Conservation (phyloP, 257 asterid species). For the Hygrophila difformis region DNA sequence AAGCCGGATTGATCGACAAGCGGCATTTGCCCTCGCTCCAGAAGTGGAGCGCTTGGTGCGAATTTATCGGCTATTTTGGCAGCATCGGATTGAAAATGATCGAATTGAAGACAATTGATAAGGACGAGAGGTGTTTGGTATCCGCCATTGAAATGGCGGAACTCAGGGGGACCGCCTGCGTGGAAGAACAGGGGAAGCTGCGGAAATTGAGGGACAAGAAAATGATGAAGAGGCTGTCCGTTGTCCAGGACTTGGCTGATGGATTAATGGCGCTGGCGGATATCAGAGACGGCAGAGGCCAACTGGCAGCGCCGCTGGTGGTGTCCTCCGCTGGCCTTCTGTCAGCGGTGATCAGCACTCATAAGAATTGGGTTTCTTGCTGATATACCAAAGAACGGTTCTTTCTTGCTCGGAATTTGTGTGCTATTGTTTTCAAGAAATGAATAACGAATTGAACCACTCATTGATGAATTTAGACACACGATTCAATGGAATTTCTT, state of each 20-base stretch:
- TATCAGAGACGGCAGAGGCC: constrained; percentile 65
- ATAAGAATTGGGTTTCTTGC: constrained; percentile 69
- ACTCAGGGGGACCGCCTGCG: constrained; percentile 37
- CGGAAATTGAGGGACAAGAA: constrained; percentile 71
- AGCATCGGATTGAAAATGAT: constrained; percentile 66
- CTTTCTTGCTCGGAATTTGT: too few species aligned
- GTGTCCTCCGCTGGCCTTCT: constrained; percentile 63
- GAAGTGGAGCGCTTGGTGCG: constrained; percentile 79
- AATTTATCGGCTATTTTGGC: constrained; percentile 73
- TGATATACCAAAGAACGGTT: too few species aligned
- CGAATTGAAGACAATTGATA: constrained; percentile 40
- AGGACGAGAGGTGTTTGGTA: constrained; percentile 45
- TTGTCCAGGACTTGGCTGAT: constrained; percentile 82
- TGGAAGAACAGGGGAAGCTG: constrained; percentile 42
- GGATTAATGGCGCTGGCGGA: constrained; percentile 85
- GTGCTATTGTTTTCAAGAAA: too few species aligned
- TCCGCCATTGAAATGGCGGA: constrained; percentile 37
- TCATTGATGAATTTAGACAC: too few species aligned
- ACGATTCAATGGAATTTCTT: too few species aligned
- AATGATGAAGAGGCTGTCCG: constrained; percentile 65
- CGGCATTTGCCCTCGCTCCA: constrained; percentile 34
- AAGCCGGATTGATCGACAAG: constrained; percentile 69
- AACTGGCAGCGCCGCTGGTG: constrained; percentile 46
- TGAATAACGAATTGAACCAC: too few species aligned
- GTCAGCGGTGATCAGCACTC: constrained; percentile 75